phyloP scores from a whole-genome alignment of 441 rosid species.

The Pelargonium cotyledonis region DNA sequence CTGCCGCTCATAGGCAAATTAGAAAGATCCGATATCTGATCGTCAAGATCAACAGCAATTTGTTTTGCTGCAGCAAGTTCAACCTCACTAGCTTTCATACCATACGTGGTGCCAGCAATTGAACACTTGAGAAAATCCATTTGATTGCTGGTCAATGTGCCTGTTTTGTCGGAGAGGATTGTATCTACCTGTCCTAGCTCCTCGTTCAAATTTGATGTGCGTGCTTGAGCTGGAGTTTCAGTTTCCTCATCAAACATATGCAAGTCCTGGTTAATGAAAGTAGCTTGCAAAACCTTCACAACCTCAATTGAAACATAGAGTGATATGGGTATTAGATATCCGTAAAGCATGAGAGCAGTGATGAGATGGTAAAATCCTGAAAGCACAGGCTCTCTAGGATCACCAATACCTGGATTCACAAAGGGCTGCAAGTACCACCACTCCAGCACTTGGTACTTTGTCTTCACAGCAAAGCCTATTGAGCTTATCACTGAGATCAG shows the following conservation, averaged over 20 bases:
- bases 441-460: slow-evolving; percentile 35
- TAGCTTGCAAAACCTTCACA: slow-evolving; percentile 64
- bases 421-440: slow-evolving; percentile 64
- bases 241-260: slow-evolving; percentile 65
- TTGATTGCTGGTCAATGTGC: slow-evolving; percentile 67
- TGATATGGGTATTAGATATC: slow-evolving; percentile 59
- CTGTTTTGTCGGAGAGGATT: slow-evolving; percentile 64
- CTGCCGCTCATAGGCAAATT: slow-evolving; percentile 25
- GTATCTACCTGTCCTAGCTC: slow-evolving; percentile 74
- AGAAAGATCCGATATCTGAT: slow-evolving; percentile 21
- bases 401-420: slow-evolving; percentile 35
- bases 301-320: slow-evolving; percentile 67
- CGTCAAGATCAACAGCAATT: slow-evolving; percentile 17
- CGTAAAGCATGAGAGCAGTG: slow-evolving; percentile 49
- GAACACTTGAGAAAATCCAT: slow-evolving; percentile 79
- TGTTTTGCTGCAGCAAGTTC: slow-evolving; percentile 29
- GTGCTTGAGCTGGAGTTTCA: slow-evolving; percentile 60
- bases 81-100: slow-evolving; percentile 62
- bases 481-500: slow-evolving; percentile 45
- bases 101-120: slow-evolving; percentile 55
- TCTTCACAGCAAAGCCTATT: slow-evolving; percentile 46
- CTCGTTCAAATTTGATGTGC: slow-evolving; percentile 70
- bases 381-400: slow-evolving; percentile 35
- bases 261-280: slow-evolving; percentile 63
- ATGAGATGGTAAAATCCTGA: slow-evolving; percentile 48